These are phyloP conservation scores for Colletotrichum endophyticum DNA, from an alignment of 2,329 filamentous ascomycete species.

Conservation along the genomic window DNA sequence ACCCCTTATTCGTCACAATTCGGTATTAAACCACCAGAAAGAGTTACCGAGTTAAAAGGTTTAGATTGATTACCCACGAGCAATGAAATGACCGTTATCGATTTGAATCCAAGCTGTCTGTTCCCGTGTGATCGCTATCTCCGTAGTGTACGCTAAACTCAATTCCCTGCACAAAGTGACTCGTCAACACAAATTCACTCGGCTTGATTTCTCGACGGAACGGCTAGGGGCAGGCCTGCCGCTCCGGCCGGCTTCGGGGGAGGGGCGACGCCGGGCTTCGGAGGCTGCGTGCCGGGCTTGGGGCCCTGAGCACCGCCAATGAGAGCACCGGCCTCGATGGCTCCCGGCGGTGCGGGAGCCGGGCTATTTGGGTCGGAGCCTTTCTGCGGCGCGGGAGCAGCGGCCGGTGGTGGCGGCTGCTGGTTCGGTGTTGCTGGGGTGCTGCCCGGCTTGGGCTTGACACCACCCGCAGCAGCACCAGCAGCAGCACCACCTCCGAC, in stretches of 20 bases:
- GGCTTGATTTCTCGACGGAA: background rate
- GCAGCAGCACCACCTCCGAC: background rate
- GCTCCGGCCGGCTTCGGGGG: background rate
- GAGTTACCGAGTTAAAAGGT: background rate
- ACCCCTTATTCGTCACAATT: background rate
- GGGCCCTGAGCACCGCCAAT: background rate
- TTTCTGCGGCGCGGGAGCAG: background rate
- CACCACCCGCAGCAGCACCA: background rate
- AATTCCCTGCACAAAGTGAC: constrained; percentile 1
- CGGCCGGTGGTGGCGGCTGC: background rate
- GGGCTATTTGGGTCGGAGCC: background rate
- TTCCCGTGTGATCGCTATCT: background rate
- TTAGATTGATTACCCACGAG: background rate
- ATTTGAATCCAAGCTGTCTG: background rate
- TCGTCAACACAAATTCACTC: constrained; percentile 10
- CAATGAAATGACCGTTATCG: background rate
- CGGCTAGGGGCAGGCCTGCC: background rate
- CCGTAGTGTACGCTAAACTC: background rate
- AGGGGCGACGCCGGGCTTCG: background rate
- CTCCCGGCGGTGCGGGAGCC: background rate
- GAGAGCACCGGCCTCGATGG: constrained; percentile 4
- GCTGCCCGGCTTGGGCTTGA: background rate
- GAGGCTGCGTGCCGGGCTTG: background rate
- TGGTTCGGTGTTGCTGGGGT: background rate
- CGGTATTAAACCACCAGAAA: background rate